Conservation (phyloP, 2,329 filamentous ascomycete species). For the Parascedosporium putredinis region DNA sequence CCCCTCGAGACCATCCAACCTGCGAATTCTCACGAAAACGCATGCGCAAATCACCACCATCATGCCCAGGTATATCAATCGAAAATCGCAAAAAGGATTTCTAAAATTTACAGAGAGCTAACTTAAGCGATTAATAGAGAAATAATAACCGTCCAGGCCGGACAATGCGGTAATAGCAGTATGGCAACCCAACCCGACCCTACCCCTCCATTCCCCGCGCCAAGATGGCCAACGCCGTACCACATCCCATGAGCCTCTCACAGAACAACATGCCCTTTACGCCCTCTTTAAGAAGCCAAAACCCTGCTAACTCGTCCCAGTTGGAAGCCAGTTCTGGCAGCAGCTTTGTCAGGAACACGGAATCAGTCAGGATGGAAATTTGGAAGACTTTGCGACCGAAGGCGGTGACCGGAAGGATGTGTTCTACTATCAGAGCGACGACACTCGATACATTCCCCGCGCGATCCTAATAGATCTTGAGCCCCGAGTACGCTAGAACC, state of each 20-base stretch:
- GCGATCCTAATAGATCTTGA: constrained; percentile 94
- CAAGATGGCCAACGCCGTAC: constrained; percentile 3
- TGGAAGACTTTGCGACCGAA: constrained; percentile 95
- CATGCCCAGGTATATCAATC: constrained; percentile 11
- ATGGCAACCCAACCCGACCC: constrained; percentile 32
- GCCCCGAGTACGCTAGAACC: constrained; percentile 53
- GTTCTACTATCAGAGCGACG: constrained; percentile 99
- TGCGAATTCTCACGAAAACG: not conserved
- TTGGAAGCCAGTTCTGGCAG: constrained; percentile 98
- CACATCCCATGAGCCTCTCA: not conserved
- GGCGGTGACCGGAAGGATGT: constrained; percentile 97
- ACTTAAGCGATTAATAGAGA: constrained; percentile 51
- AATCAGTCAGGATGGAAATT: constrained; percentile 92
- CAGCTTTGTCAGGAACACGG: constrained; percentile 97
- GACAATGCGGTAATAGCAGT: constrained; percentile 99
- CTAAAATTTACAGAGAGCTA: no score
- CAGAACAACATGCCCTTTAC: not conserved
- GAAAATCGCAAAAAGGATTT: not conserved
- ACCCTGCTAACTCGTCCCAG: constrained; percentile 44
- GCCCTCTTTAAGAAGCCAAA: not conserved
- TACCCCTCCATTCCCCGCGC: constrained; percentile 12
- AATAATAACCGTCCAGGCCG: constrained; percentile 98
- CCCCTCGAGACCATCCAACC: not conserved
- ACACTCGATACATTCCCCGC: constrained; percentile 93
- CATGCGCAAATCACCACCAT: not conserved